phyloP scores from a whole-genome alignment of 2,329 filamentous ascomycete genomes.

The Fusarium sp. region DNA sequence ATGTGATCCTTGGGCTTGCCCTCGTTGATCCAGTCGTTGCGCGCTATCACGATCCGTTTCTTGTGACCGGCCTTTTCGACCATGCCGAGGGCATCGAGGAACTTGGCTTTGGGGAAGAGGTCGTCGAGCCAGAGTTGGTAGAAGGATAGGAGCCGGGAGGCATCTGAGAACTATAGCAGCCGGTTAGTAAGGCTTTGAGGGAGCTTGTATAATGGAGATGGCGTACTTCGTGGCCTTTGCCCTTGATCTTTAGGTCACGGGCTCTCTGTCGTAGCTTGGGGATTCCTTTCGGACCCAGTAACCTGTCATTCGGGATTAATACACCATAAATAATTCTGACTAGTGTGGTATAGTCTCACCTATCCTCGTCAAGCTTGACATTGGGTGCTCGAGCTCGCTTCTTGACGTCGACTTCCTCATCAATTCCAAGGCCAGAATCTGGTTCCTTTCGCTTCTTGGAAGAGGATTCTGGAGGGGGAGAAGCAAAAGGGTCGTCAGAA shows the following conservation, averaged over 20 bases:
- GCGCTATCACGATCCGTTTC: constrained; percentile 77
- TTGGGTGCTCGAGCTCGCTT: constrained; percentile 78
- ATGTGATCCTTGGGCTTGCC: constrained; percentile 62
- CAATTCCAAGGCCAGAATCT: constrained; percentile 75
- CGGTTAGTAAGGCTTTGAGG: background rate
- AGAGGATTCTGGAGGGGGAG: constrained; percentile 54
- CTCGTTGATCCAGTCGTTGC: constrained; percentile 87
- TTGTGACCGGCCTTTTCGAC: constrained; percentile 94
- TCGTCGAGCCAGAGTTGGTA: constrained; percentile 99
- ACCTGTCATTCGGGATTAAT: constrained; percentile 55
- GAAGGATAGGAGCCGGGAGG: constrained; percentile 82
- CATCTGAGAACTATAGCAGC: constrained; percentile 79
- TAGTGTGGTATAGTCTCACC: constrained; percentile 55
- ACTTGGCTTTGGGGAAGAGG: constrained; percentile 93
- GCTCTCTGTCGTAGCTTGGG: constrained; percentile 81
- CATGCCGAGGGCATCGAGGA: constrained; percentile 87
- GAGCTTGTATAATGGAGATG: background rate
- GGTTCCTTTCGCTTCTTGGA: constrained; percentile 61
- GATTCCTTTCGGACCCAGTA: constrained; percentile 87
- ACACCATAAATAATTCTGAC: background rate
- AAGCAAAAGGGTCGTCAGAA: constrained; percentile 59
- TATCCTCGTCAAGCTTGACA: constrained; percentile 87
- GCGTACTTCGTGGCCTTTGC: constrained; percentile 89
- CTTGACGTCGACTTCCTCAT: constrained; percentile 84
- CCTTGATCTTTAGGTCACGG: constrained; percentile 81